These are phyloP conservation scores for Ascochyta viciae-villosae DNA, from an alignment of 2,329 filamentous ascomycete genomes.

Conservation along the genomic window DNA sequence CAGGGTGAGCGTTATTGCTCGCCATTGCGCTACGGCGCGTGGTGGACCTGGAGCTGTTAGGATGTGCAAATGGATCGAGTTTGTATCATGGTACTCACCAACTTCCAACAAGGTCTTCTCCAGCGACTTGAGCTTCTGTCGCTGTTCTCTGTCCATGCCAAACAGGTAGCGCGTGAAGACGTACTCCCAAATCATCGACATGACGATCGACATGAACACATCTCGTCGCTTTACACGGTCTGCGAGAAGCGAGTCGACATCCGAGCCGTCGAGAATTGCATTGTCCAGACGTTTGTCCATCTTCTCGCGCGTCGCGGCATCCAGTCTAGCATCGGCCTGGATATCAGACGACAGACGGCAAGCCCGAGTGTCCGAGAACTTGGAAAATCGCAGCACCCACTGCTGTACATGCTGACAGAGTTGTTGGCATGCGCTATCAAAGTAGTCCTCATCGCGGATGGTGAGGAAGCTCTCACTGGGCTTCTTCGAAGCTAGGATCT, in stretches of 20 bases:
- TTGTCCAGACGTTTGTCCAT: conserved; percentile 95
- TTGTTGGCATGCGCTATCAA: conserved; percentile 91
- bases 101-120: conserved; percentile 92
- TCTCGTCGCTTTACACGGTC: conserved; percentile 90
- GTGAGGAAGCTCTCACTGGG: conserved; percentile 77
- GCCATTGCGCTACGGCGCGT: conserved; percentile 94
- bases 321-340: conserved; percentile 63
- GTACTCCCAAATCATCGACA: conserved; percentile 99
- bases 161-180: conserved; percentile 98
- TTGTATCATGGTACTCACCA: conserved; percentile 51
- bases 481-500: conserved; percentile 63
- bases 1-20: conserved; percentile 90
- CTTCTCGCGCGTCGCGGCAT: conserved; percentile 66
- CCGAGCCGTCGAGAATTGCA: conserved; percentile 88
- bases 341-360: conserved; percentile 85
- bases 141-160: conserved; percentile 96
- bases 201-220: conserved; percentile 97
- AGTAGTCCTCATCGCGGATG: conserved; percentile 90
- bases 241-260: conserved; percentile 85
- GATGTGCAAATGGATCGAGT: neutral
- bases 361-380: conserved; percentile 90
- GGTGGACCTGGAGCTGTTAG: conserved; percentile 62
- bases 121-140: conserved; percentile 94
- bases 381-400: conserved; percentile 97
- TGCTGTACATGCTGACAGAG: conserved; percentile 95